Conservation (phyloP, 768 basidiomycete species). For the Lenzites betulinus region DNA sequence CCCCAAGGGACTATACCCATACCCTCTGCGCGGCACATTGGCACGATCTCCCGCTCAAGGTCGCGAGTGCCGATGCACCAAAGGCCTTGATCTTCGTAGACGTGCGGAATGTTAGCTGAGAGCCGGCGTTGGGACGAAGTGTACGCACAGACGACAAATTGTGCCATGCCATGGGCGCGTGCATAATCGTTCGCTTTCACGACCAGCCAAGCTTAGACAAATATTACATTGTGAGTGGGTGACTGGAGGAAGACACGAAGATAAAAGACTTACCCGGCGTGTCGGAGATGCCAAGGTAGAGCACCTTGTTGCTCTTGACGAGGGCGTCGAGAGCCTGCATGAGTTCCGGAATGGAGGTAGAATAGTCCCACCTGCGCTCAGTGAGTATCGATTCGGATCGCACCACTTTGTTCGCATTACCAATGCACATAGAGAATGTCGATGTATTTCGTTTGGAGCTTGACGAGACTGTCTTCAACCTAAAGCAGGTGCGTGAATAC, state of each 20-base stretch:
- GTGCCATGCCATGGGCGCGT: conserved; percentile 36
- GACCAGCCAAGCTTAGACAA: conserved; percentile 37
- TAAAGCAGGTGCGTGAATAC: no score
- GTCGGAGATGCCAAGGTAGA: conserved; percentile 36
- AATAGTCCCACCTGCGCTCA: conserved; percentile 46
- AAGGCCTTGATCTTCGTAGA: conserved; percentile 42
- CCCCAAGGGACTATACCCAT: conserved; percentile 26
- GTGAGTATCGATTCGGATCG: conserved; percentile 39
- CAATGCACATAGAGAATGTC: conserved; percentile 48
- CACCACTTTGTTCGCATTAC: conserved; percentile 43
- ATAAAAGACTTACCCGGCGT: conserved; percentile 12
- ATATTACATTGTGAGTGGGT: neutral
- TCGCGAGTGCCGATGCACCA: conserved; percentile 37
- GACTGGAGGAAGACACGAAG: neutral
- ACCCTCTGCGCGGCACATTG: conserved; percentile 32
- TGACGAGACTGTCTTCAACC: conserved; percentile 38
- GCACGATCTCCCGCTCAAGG: conserved; percentile 47
- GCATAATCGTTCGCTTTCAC: conserved; percentile 43
- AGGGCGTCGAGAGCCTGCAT: conserved; percentile 45
- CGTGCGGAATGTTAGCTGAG: conserved; percentile 31
- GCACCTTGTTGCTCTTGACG: conserved; percentile 43
- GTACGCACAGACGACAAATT: conserved; percentile 17
- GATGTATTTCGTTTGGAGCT: conserved; percentile 45
- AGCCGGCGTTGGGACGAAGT: neutral
- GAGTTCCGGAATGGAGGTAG: conserved; percentile 43